phyloP scores from a whole-genome alignment of 768 basidiomycete species.

The Termitomyces sp. region DNA sequence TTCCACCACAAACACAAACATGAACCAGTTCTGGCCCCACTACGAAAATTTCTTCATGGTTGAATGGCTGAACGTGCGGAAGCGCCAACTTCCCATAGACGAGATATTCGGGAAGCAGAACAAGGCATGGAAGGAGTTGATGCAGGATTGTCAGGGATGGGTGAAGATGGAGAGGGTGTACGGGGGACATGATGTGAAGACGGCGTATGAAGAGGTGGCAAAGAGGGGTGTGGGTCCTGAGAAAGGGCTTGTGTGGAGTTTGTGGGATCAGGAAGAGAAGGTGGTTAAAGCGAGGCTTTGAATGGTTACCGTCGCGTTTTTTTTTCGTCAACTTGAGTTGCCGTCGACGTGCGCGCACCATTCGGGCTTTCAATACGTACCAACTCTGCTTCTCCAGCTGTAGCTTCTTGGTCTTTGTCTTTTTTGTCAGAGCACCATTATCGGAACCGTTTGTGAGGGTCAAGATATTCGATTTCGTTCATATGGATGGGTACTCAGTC shows the following conservation, averaged over 20 bases:
- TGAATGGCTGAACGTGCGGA: constrained; percentile 59
- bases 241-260: constrained; percentile 57
- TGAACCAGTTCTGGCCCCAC: constrained; percentile 25
- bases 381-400: no score
- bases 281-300: constrained; percentile 10
- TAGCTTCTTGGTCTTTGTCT: not conserved
- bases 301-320: not conserved
- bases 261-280: constrained; percentile 42
- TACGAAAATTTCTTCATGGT: constrained; percentile 63
- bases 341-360: not conserved
- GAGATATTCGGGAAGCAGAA: constrained; percentile 49
- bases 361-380: not conserved
- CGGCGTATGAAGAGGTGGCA: constrained; percentile 41
- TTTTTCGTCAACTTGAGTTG: not conserved
- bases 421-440: not conserved
- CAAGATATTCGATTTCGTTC: not conserved
- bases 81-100: constrained; percentile 35
- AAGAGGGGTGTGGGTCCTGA: constrained; percentile 46
- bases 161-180: constrained; percentile 43
- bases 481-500: not conserved
- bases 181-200: constrained; percentile 42
- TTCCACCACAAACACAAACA: not conserved
- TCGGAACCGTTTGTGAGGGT: not conserved
- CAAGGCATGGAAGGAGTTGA: constrained; percentile 53
- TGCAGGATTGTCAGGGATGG: constrained; percentile 53